Percentiles rank a stretch among this genome's conserved stretches.
These are phyloP conservation scores for Sarocladiaceae sp. DNA, from an alignment of 2,329 filamentous ascomycete species.

Conservation along the genomic window DNA sequence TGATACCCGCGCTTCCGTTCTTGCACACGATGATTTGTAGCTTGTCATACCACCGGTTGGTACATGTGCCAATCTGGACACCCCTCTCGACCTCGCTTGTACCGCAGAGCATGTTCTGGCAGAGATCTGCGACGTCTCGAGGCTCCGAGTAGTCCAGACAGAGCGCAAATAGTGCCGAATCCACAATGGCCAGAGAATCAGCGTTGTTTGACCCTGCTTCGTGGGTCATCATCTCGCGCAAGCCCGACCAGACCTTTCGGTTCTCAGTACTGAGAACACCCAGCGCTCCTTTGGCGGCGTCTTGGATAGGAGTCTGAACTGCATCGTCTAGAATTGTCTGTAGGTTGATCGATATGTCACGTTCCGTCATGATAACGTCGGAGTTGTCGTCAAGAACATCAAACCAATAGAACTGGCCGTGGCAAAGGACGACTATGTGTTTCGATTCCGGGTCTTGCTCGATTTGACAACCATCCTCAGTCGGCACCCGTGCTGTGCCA, in stretches of 20 bases:
- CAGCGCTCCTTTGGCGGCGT: slow-evolving; percentile 89
- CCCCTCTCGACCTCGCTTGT: slow-evolving; percentile 87
- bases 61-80: slow-evolving; percentile 94
- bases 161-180: slow-evolving; percentile 86
- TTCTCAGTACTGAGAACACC: slow-evolving; percentile 96
- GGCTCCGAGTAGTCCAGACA: slow-evolving; percentile 93
- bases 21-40: slow-evolving; percentile 98
- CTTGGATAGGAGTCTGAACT: slow-evolving; percentile 79
- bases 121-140: slow-evolving; percentile 71
- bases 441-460: slow-evolving; percentile 90
- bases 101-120: slow-evolving; percentile 97
- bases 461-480: slow-evolving; percentile 90
- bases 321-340: slow-evolving; percentile 91
- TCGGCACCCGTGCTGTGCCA: slow-evolving; percentile 89
- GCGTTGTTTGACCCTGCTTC: slow-evolving; percentile 90
- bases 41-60: slow-evolving; percentile 99
- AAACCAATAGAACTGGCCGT: slow-evolving; percentile 98
- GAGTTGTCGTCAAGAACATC: slow-evolving; percentile 92
- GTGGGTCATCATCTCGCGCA: slow-evolving; percentile 79
- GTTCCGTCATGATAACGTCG: slow-evolving; percentile 95
- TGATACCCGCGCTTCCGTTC: slow-evolving; percentile 96
- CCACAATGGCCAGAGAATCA: slow-evolving; percentile 91
- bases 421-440: slow-evolving; percentile 87
- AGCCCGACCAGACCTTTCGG: slow-evolving; percentile 87
- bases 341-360: slow-evolving; percentile 84